Evolutionary conservation across 352 stramenopile genomes (phyloP).

Genomic region (Thraustochytrium sp.): DNA sequence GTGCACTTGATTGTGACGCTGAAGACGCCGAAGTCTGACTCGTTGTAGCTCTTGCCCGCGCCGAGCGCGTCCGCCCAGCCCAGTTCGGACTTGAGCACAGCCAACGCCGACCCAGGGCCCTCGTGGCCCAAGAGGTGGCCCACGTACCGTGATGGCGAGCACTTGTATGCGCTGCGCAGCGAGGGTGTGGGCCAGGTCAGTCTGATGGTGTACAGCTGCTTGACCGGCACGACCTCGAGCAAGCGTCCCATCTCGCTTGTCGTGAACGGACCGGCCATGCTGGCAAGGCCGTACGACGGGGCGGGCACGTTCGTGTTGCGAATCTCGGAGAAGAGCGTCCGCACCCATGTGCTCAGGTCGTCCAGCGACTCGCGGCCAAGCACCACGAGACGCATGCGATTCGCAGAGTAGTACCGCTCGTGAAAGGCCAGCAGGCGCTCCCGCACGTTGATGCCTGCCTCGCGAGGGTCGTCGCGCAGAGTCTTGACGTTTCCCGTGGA

Average conservation of each 20-base stretch:
- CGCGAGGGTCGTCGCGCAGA: slow-evolving; percentile 61
- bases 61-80: slow-evolving; percentile 64
- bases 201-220: slow-evolving; percentile 58
- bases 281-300: slow-evolving; percentile 59
- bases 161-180: slow-evolving; percentile 56
- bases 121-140: slow-evolving; percentile 56
- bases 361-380: slow-evolving; percentile 73
- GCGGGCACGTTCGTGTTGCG: slow-evolving; percentile 59
- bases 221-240: slow-evolving; percentile 45
- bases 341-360: slow-evolving; percentile 68
- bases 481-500: slow-evolving; percentile 78
- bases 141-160: slow-evolving; percentile 53
- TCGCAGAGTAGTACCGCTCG: slow-evolving; percentile 69
- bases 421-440: slow-evolving; percentile 69
- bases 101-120: slow-evolving; percentile 58
- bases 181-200: slow-evolving; percentile 57
- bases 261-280: slow-evolving; percentile 57
- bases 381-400: slow-evolving; percentile 71
- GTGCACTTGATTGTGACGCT: slow-evolving; percentile 64
- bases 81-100: slow-evolving; percentile 48
- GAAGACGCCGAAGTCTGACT: slow-evolving; percentile 62
- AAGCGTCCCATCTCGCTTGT: not conserved
- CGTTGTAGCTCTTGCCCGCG: slow-evolving; percentile 55
- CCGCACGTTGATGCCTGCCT: slow-evolving; percentile 59
- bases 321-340: slow-evolving; percentile 70